A percentile compares a stretch with the other conserved stretches of the same genome.
Conservation (phyloP, 2,329 filamentous ascomycete genomes). For the Aspergillus pseudoterreus region DNA sequence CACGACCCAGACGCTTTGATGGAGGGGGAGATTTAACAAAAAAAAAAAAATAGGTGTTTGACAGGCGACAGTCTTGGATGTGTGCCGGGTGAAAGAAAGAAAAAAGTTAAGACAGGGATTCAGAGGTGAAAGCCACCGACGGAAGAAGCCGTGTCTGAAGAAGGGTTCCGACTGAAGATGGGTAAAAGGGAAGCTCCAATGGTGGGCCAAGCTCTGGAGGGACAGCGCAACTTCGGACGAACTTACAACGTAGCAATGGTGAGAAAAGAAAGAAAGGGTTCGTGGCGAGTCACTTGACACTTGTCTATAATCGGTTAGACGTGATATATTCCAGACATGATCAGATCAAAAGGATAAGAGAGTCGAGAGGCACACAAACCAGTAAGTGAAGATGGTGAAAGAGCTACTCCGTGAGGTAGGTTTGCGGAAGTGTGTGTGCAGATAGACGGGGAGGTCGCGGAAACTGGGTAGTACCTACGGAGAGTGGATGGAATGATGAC, state of each 20-base stretch:
- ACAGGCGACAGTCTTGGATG: no score
- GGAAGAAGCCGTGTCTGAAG: neutral
- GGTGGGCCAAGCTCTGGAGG: constrained; percentile 14
- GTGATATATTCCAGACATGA: no score
- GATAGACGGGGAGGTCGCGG: no score
- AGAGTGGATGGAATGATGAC: constrained; percentile 1
- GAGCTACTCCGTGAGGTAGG: no score
- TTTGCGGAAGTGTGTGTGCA: no score
- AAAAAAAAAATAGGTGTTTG: neutral
- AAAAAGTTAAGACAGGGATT: neutral
- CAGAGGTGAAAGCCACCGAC: neutral
- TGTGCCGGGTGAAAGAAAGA: neutral
- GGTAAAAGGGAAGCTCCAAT: constrained; percentile 2
- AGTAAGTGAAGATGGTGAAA: no score
- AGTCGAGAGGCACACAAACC: no score
- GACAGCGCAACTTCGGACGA: constrained; percentile 2
- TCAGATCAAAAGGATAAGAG: no score
- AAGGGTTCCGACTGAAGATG: neutral
- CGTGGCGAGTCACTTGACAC: neutral
- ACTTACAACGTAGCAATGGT: neutral
- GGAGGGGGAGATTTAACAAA: neutral
- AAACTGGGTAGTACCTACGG: no score
- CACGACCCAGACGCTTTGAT: neutral
- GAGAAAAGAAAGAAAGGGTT: constrained; percentile 1
- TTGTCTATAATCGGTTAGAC: no score